These are phyloP conservation scores for Tolypocladium guangdongense DNA, from an alignment of 2,329 filamentous ascomycete species.

Conservation along the genomic window DNA sequence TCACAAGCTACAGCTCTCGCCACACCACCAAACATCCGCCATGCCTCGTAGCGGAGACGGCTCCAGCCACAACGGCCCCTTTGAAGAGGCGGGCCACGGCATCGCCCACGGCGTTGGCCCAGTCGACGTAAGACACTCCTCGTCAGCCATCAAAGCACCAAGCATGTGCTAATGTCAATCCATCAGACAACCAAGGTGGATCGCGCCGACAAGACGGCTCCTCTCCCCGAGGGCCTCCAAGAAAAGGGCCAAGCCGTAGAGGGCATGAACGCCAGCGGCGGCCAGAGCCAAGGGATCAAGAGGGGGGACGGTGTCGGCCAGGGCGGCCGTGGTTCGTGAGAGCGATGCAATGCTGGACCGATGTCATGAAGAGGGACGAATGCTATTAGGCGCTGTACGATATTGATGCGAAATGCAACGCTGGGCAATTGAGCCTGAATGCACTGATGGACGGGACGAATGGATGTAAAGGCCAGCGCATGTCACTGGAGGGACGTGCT, in stretches of 20 bases:
- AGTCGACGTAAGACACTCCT: slow-evolving; percentile 20
- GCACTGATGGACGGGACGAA: no score
- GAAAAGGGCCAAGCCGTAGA: slow-evolving; percentile 32
- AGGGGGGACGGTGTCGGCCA: slow-evolving; percentile 29
- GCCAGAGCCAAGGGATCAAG: slow-evolving; percentile 30
- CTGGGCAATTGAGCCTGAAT: no score
- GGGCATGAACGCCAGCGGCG: slow-evolving; percentile 30
- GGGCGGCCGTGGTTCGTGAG: slow-evolving; percentile 17
- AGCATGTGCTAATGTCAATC: not conserved
- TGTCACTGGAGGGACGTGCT: no score
- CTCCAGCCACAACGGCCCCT: slow-evolving; percentile 33
- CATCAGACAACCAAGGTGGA: slow-evolving; percentile 24
- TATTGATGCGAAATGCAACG: no score
- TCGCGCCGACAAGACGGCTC: slow-evolving; percentile 39
- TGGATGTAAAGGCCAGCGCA: no score
- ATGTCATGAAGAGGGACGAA: no score
- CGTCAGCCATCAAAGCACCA: not conserved
- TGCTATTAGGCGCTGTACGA: no score
- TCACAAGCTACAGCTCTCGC: no score
- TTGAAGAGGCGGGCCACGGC: slow-evolving; percentile 26
- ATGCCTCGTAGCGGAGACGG: slow-evolving; percentile 43
- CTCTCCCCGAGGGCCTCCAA: slow-evolving; percentile 29
- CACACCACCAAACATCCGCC: slow-evolving; percentile 8
- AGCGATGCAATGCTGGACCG: no score
- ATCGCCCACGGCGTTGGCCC: slow-evolving; percentile 33